Conservation (phyloP, 441 rosid genomes). For the Populus tomentosa region DNA sequence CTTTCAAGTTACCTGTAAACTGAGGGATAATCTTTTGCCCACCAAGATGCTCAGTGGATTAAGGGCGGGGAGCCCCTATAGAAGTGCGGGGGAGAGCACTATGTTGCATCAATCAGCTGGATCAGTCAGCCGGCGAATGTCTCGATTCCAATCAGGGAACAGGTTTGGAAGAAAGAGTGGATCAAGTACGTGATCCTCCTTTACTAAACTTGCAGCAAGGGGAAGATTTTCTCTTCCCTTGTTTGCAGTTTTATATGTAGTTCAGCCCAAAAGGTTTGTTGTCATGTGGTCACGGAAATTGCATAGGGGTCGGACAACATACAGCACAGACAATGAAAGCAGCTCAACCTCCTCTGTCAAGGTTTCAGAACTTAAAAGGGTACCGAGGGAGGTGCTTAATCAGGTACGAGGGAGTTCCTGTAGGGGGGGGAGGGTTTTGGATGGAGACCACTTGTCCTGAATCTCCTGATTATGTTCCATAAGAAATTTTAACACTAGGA, state of each 20-base stretch:
- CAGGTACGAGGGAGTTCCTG: conserved; percentile 26
- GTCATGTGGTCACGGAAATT: conserved; percentile 2
- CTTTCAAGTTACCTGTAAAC: conserved; percentile 31
- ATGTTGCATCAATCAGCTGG: conserved; percentile 16
- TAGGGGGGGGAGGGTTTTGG: conserved; percentile 5
- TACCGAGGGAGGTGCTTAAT: conserved; percentile 32
- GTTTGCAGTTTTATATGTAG: background rate
- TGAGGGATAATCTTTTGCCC: conserved; percentile 38
- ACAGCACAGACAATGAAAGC: background rate
- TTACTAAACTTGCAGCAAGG: conserved; percentile 27
- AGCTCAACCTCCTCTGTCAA: background rate
- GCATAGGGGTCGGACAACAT: background rate
- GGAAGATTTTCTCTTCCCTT: conserved; percentile 15
- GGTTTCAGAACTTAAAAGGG: conserved; percentile 4
- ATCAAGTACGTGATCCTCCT: conserved; percentile 27
- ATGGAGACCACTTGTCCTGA: conserved; percentile 13
- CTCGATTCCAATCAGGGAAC: conserved; percentile 13
- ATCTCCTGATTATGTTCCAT: background rate
- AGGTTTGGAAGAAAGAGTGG: conserved; percentile 25
- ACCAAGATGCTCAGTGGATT: conserved; percentile 30
- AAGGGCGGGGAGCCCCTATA: conserved; percentile 23
- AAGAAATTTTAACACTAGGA: background rate
- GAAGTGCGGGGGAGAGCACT: conserved; percentile 16
- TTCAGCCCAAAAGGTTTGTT: background rate
- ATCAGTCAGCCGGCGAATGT: background rate